Percentiles rank a stretch among this genome's conserved stretches.
Conservation (phyloP, 2,329 filamentous ascomycete species). For the Ilyonectria sp. region DNA sequence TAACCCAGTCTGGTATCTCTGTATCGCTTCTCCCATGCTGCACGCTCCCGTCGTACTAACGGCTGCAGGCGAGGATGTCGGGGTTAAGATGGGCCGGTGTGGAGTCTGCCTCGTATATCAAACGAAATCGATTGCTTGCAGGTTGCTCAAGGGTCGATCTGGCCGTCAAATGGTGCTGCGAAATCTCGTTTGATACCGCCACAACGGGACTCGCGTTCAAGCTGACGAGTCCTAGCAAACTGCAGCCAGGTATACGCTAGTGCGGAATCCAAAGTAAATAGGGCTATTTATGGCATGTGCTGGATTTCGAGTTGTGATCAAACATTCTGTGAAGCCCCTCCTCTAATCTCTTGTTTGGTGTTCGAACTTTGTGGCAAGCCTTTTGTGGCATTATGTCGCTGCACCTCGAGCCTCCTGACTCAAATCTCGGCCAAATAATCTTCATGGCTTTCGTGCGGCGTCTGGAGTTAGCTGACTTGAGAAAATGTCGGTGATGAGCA, state of each 20-base stretch:
- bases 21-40: constrained; percentile 30
- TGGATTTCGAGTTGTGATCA: neutral
- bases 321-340: neutral
- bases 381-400: neutral
- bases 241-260: neutral
- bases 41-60: constrained; percentile 41
- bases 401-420: neutral
- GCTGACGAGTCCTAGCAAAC: neutral
- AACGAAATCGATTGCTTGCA: neutral
- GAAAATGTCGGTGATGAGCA: neutral
- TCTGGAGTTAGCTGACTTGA: neutral
- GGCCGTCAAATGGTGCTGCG: neutral
- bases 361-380: neutral
- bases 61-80: constrained; percentile 15
- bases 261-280: neutral
- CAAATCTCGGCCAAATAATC: neutral
- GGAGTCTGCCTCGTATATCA: constrained; percentile 26
- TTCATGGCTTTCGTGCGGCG: neutral
- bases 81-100: constrained; percentile 16
- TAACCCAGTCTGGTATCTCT: constrained; percentile 12
- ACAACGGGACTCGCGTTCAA: neutral
- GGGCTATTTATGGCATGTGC: constrained; percentile 1
- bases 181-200: constrained; percentile 11
- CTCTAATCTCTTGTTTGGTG: neutral
- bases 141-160: constrained; percentile 14